Evolutionary conservation across 768 basidiomycete species (phyloP).

Genomic region (Suillus clintonianus): DNA sequence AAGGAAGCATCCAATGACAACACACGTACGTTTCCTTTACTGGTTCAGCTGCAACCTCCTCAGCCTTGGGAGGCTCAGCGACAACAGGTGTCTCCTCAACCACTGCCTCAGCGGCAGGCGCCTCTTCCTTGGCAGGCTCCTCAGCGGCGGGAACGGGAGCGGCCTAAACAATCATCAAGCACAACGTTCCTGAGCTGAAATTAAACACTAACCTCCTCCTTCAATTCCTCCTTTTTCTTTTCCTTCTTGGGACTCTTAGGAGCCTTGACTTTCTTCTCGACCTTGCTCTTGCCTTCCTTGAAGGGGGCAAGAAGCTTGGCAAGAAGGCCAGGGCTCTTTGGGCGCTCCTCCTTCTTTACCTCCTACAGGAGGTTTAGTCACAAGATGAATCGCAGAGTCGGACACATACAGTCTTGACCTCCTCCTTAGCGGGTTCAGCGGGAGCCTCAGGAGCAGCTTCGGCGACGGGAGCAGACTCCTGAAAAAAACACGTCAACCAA

Average conservation of each 20-base stretch:
- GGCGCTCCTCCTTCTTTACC: slow-evolving; percentile 74
- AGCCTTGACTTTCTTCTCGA: slow-evolving; percentile 58
- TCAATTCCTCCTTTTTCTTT: slow-evolving; percentile 73
- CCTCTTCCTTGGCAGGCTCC: slow-evolving; percentile 38
- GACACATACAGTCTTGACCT: slow-evolving; percentile 41
- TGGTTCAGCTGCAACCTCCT: slow-evolving; percentile 48
- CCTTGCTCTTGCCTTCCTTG: slow-evolving; percentile 55
- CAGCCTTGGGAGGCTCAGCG: slow-evolving; percentile 28
- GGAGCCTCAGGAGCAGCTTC: slow-evolving; percentile 26
- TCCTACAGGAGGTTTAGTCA: slow-evolving; percentile 28
- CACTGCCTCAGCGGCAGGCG: slow-evolving; percentile 31
- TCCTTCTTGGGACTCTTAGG: slow-evolving; percentile 82
- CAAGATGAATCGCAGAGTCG: slow-evolving; percentile 1
- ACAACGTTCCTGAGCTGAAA: neutral
- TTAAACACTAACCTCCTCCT: slow-evolving; percentile 44
- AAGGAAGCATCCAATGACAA: slow-evolving; percentile 3
- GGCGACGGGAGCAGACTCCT: slow-evolving; percentile 36
- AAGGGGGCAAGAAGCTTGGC: slow-evolving; percentile 79
- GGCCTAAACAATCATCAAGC: slow-evolving; percentile 16
- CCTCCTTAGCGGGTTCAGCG: slow-evolving; percentile 40
- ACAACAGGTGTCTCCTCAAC: slow-evolving; percentile 47
- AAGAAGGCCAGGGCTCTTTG: slow-evolving; percentile 79
- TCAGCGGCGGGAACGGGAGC: slow-evolving; percentile 37
- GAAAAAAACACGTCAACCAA: slow-evolving; percentile 1
- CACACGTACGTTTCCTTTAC: slow-evolving; percentile 70